Evolutionary conservation across 1,284 basidiomycete species (phyloP).

Genomic region (Microbotryum intermedium): DNA sequence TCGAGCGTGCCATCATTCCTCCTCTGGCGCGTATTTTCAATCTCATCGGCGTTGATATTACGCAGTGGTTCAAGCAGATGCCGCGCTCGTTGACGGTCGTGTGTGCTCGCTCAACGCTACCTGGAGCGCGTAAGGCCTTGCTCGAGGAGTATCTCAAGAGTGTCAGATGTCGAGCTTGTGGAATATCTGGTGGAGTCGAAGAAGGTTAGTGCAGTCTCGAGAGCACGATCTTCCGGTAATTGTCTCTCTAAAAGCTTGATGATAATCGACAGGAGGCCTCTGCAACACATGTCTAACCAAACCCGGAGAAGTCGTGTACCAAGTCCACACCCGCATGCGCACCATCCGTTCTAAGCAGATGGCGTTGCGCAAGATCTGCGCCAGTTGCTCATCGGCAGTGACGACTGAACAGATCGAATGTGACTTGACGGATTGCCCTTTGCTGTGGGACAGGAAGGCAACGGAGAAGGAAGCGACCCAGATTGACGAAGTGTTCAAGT

Average conservation of each 20-base stretch:
- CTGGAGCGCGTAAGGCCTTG: neutral
- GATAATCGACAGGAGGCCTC: conserved; percentile 46
- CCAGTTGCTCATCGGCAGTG: conserved; percentile 54
- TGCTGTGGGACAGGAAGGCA: conserved; percentile 64
- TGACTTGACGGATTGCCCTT: conserved; percentile 73
- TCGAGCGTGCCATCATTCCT: conserved; percentile 74
- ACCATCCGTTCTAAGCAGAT: conserved; percentile 46
- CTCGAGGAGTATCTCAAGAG: conserved; percentile 31
- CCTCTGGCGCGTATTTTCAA: conserved; percentile 85
- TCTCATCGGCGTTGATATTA: conserved; percentile 80
- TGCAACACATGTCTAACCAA: conserved; percentile 56
- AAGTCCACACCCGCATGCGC: conserved; percentile 50
- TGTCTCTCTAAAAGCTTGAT: neutral
- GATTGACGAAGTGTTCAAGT: neutral
- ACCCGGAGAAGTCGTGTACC: conserved; percentile 53
- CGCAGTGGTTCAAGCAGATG: conserved; percentile 83
- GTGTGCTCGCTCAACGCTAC: neutral
- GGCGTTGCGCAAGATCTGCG: conserved; percentile 49
- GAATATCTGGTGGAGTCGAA: conserved; percentile 11
- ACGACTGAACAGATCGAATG: conserved; percentile 58
- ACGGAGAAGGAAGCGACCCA: conserved; percentile 41
- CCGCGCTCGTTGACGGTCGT: conserved; percentile 46
- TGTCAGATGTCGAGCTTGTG: conserved; percentile 31
- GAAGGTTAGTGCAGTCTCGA: conserved; percentile 4
- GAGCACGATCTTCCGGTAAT: neutral